Conservation (phyloP, 805 yeast genomes). For the Candida golubevii region DNA sequence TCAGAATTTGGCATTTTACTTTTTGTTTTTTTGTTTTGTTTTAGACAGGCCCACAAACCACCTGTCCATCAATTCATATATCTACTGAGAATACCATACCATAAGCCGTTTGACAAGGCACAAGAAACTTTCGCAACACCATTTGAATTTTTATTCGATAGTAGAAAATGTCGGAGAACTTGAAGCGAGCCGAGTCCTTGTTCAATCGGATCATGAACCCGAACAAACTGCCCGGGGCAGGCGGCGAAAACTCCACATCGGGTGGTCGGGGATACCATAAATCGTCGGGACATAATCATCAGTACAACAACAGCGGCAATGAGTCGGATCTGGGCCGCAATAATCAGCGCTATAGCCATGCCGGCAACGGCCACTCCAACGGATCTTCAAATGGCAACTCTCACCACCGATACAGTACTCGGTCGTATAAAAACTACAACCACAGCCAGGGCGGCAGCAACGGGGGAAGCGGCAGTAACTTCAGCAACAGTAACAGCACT, state of each 20-base stretch:
- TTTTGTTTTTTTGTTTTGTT: too few relatives aligned
- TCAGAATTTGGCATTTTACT: background rate
- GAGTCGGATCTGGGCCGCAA: conserved; percentile 7
- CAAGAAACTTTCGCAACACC: background rate
- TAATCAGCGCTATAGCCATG: conserved; percentile 5
- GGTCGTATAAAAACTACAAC: conserved; percentile 4
- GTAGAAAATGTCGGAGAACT: conserved; percentile 38
- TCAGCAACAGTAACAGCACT: too few relatives aligned
- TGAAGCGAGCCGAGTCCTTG: conserved; percentile 43
- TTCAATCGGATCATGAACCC: conserved; percentile 45
- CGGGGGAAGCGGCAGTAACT: background rate
- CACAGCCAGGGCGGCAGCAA: conserved; percentile 1
- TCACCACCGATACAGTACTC: conserved; percentile 7
- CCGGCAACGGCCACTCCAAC: conserved; percentile 5
- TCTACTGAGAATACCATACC: too few relatives aligned
- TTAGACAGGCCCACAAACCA: too few relatives aligned
- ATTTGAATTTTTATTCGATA: background rate
- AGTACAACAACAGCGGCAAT: conserved; percentile 2
- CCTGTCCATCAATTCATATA: too few relatives aligned
- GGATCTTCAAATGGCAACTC: conserved; percentile 8
- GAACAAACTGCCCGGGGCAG: conserved; percentile 15
- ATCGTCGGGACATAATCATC: conserved; percentile 1
- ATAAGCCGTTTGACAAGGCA: background rate
- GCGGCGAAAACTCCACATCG: background rate
- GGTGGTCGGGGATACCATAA: conserved; percentile 6